Evolutionary conservation across 2,329 filamentous ascomycete genomes (phyloP), one percentile per base, ranked within the genome.

Genomic region (Penicillium decumbens): DNA sequence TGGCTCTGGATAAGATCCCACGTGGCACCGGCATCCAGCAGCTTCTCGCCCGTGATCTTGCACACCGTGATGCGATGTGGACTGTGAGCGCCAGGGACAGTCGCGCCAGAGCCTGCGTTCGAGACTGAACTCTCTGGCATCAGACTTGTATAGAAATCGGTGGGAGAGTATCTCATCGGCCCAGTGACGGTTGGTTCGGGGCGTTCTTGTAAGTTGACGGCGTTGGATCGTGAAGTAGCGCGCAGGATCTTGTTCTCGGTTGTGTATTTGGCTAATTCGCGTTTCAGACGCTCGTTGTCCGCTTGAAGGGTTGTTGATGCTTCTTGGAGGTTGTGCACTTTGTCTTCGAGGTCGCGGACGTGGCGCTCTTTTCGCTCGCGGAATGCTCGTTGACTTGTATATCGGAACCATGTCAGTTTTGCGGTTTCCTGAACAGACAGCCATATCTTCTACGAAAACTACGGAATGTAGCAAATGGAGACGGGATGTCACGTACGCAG

Each of bases 301-400:
- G 84, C 82, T 35, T 84, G 80, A 0, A 93, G 80, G 29, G 81
- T 79, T 47, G 84, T 80, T 44, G 88, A 87, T 43, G 84, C 83
- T 51, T 84, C 82, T 66, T 95, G 87, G 28, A 96, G 82, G 42
- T 77, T 79, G 43, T 82, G 85, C 25, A 97, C 83, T 68, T 95
- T 93, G 49, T 83, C 81, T 72, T 97, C 91, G 23, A 97, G 84
- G 53, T 97, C 90, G 68, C 91, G 91, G 55, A 97, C 90, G 65
- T 95, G 91, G 50, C 85, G 86, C 69, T 97, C 92, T 71, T 97
- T 97, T 60, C 92, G 86, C 72, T 97, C 92, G 53, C 92, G 89
- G 70, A 97, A 97, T 28, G 93, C 92, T 61, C 92, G 86, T 78
- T 97, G 93, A 41, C 92, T 96, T 12, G 51, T 49, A 44, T 40